A percentile compares a stretch with the other conserved stretches of the same genome.
These are phyloP conservation scores for Vitis hybrid DNA, from an alignment of 177 flowering plant genomes.

Conservation along the genomic window DNA sequence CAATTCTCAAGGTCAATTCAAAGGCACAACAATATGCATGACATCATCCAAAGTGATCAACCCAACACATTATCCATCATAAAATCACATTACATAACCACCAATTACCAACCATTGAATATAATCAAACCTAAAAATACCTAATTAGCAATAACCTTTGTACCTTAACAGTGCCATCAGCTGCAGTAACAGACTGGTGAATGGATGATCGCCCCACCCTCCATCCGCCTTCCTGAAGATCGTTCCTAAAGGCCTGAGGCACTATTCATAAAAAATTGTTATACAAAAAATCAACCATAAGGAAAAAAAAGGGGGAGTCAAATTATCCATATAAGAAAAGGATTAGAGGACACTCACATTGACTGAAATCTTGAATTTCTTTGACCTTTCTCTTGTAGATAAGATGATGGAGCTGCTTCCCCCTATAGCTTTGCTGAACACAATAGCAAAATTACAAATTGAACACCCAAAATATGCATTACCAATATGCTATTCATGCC, in stretches of 20 bases:
- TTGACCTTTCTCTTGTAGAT: constrained; percentile 78
- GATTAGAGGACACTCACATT: constrained; percentile 43
- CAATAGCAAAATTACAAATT: neutral
- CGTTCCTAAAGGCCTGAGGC: constrained; percentile 83
- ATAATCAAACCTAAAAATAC: too few relatives aligned
- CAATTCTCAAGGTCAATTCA: too few relatives aligned
- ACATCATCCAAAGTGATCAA: too few relatives aligned
- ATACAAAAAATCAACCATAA: neutral
- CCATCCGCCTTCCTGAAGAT: constrained; percentile 86
- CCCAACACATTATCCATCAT: too few relatives aligned
- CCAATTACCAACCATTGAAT: too few relatives aligned
- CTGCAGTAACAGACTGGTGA: constrained; percentile 63
- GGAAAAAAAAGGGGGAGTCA: neutral
- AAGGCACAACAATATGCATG: too few relatives aligned
- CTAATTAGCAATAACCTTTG: too few relatives aligned
- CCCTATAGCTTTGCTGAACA: constrained; percentile 78
- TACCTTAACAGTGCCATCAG: constrained; percentile 97
- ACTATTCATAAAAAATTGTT: constrained; percentile 35
- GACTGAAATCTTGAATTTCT: constrained; percentile 74
- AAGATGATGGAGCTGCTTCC: constrained; percentile 88
- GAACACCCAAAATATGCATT: neutral
- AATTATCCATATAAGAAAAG: too few relatives aligned
- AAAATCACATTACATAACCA: too few relatives aligned
- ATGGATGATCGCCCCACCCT: constrained; percentile 81
- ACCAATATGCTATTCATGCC: neutral